Percentiles rank a stretch among this genome's conserved stretches.
Conservation (phyloP, 2,329 filamentous ascomycete genomes). For the Hymenoscyphus salicellus region DNA sequence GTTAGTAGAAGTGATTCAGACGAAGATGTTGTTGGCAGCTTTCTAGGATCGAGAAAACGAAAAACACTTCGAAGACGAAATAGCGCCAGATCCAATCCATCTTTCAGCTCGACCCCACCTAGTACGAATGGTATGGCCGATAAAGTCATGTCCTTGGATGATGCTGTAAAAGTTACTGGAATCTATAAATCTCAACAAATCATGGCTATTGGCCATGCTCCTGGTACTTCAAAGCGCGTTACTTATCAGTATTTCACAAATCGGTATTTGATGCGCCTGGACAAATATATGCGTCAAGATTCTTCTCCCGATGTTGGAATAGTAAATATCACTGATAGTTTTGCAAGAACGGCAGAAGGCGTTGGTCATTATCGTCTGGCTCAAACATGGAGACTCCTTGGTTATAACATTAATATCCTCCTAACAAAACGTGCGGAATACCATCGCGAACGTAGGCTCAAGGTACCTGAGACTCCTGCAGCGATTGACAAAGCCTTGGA, state of each 20-base stretch:
- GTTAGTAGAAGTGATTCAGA: conserved; percentile 63
- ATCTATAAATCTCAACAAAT: conserved; percentile 58
- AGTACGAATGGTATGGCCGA: conserved; percentile 38
- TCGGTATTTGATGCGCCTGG: conserved; percentile 55
- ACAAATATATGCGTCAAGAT: conserved; percentile 9
- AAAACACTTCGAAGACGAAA: conserved; percentile 43
- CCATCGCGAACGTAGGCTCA: conserved; percentile 51
- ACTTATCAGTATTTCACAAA: conserved; percentile 56
- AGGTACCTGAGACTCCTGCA: conserved; percentile 12
- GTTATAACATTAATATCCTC: conserved; percentile 54
- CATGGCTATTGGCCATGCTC: conserved; percentile 59
- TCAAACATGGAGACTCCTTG: conserved; percentile 62
- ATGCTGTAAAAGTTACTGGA: conserved; percentile 56
- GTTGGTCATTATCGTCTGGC: conserved; percentile 58
- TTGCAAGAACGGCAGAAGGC: conserved; percentile 55
- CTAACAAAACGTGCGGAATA: conserved; percentile 54
- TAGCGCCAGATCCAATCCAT: conserved; percentile 44
- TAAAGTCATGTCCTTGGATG: conserved; percentile 52
- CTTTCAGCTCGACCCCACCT: conserved; percentile 55
- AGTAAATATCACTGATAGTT: conserved; percentile 51
- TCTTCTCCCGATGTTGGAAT: conserved; percentile 40
- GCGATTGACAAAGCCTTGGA: conserved; percentile 32
- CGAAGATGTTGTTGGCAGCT: conserved; percentile 60
- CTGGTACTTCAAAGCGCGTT: conserved; percentile 48
- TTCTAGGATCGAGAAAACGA: conserved; percentile 49